Evolutionary conservation across 108 stramenopile genomes (phyloP).

Genomic region (Chaetoceros tenuissimus): DNA sequence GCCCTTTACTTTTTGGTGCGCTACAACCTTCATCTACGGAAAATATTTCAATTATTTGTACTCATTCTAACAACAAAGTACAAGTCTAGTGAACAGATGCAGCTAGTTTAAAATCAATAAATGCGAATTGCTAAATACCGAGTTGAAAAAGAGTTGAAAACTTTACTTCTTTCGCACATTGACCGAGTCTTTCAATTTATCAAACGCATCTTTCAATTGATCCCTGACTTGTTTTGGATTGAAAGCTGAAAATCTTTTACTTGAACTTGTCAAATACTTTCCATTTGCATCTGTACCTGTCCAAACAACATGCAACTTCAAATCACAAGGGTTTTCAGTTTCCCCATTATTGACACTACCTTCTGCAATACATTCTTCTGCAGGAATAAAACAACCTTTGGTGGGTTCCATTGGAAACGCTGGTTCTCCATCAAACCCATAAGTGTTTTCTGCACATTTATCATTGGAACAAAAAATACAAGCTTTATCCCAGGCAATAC

Average conservation of each 20-base stretch:
- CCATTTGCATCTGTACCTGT: conserved; percentile 81
- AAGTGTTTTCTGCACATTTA: conserved; percentile 62
- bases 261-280: conserved; percentile 57
- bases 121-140: too few species aligned
- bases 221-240: conserved; percentile 53
- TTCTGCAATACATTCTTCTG: conserved; percentile 26
- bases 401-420: conserved; percentile 27
- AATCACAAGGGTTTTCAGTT: conserved; percentile 44
- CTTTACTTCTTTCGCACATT: too few species aligned
- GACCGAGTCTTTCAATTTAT: background rate
- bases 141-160: too few species aligned
- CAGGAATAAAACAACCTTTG: conserved; percentile 52
- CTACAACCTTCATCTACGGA: too few species aligned
- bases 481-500: conserved; percentile 89
- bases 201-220: conserved; percentile 14
- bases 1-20: too few species aligned
- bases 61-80: too few species aligned
- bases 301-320: conserved; percentile 84
- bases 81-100: too few species aligned
- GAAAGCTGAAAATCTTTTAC: conserved; percentile 74
- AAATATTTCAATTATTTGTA: too few species aligned
- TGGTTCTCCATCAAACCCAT: conserved; percentile 51
- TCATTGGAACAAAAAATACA: conserved; percentile 67
- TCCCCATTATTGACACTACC: conserved; percentile 5
- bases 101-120: too few species aligned